These are phyloP conservation scores for Typha latifolia DNA, from an alignment of 176 grass and related monocot species.

Conservation along the genomic window DNA sequence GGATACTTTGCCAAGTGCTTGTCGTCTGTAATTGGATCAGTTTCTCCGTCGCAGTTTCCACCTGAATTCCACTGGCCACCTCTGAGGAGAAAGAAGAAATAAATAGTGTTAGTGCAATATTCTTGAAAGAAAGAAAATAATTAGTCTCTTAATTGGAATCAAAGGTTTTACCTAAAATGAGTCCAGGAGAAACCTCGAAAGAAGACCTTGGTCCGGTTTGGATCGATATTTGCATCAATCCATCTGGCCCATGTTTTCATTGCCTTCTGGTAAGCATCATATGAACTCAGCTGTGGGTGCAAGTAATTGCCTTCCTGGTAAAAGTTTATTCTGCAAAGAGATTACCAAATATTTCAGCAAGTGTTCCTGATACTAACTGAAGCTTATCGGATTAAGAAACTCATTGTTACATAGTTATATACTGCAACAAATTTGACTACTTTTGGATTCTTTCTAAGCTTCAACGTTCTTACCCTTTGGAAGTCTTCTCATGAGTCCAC, in stretches of 20 bases:
- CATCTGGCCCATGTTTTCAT: conserved; percentile 76
- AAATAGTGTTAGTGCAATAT: not conserved
- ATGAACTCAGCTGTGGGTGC: conserved; percentile 51
- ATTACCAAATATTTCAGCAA: not conserved
- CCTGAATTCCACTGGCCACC: conserved; percentile 96
- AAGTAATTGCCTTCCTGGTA: conserved; percentile 77
- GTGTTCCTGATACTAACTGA: no score
- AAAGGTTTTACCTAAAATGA: conserved; percentile 56
- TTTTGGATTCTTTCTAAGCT: no score
- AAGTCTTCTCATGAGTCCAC: conserved; percentile 97
- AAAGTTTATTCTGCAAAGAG: conserved; percentile 56
- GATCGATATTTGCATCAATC: conserved; percentile 55
- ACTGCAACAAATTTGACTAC: no score
- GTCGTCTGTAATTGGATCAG: conserved; percentile 58
- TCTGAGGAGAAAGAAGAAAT: conserved; percentile 20
- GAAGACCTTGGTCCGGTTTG: conserved; percentile 53
- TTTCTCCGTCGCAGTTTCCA: conserved; percentile 80
- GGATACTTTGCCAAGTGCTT: conserved; percentile 52
- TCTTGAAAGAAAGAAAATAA: not conserved
- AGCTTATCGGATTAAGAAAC: no score
- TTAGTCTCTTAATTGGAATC: not conserved
- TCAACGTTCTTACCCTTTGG: conserved; percentile 45
- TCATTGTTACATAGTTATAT: no score
- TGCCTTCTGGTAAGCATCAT: conserved; percentile 72
- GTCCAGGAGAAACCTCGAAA: conserved; percentile 90